Evolutionary conservation across 768 basidiomycete genomes (phyloP).

Genomic region (Tulasnella sp.): DNA sequence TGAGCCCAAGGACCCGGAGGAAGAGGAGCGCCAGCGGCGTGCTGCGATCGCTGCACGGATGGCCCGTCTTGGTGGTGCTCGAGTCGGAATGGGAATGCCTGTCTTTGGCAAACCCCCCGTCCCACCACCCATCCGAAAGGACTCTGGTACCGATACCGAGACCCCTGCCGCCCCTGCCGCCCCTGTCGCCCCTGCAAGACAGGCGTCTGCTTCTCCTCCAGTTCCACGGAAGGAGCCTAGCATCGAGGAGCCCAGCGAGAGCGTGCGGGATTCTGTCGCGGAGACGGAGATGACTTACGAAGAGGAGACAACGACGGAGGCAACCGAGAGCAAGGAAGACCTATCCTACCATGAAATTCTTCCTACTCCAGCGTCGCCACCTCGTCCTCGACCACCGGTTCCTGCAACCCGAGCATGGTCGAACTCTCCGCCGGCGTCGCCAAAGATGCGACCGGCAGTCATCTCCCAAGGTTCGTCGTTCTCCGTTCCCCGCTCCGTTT

Average conservation of each 20-base stretch:
- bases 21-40: conserved; percentile 69
- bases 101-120: conserved; percentile 60
- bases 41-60: conserved; percentile 88
- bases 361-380: conserved; percentile 21
- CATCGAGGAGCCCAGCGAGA: conserved; percentile 7
- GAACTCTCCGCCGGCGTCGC: conserved; percentile 15
- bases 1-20: conserved; percentile 41
- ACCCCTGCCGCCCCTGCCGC: background rate
- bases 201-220: conserved; percentile 7
- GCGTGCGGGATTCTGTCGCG: background rate
- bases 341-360: background rate
- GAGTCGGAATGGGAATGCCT: conserved; percentile 84
- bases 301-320: conserved; percentile 14
- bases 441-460: conserved; percentile 11
- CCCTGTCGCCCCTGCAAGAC: background rate
- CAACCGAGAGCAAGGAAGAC: conserved; percentile 1
- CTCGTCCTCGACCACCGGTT: conserved; percentile 22
- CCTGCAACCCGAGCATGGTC: conserved; percentile 19
- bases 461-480: conserved; percentile 28
- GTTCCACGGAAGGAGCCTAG: background rate
- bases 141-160: conserved; percentile 22
- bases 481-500: conserved; percentile 24
- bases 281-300: conserved; percentile 14
- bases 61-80: conserved; percentile 84
- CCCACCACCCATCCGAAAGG: conserved; percentile 14